Evolutionary conservation across 441 rosid species (phyloP).

Genomic region (Populus hybrid): DNA sequence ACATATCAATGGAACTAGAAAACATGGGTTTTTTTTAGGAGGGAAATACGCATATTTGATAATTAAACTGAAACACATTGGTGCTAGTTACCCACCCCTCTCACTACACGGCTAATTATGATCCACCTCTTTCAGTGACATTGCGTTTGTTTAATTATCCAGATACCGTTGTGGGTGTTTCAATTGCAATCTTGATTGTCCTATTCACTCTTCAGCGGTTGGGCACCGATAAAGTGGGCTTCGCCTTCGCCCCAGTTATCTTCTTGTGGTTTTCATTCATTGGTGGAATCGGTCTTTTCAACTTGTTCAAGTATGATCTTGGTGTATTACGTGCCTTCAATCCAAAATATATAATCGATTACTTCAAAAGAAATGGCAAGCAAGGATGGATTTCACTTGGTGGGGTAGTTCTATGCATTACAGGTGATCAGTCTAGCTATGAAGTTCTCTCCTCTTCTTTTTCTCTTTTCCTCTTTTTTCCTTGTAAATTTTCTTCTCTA

Average conservation of each 20-base stretch:
- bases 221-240: conserved; percentile 77
- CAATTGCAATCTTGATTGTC: conserved; percentile 51
- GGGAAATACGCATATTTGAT: no score
- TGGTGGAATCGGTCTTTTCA: conserved; percentile 58
- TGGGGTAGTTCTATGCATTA: conserved; percentile 56
- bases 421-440: conserved; percentile 29
- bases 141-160: conserved; percentile 11
- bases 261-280: conserved; percentile 55
- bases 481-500: not conserved
- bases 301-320: conserved; percentile 53
- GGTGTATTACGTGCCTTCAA: conserved; percentile 65
- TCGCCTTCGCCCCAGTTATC: conserved; percentile 58
- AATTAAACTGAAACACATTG: no score
- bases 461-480: not conserved
- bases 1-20: no score
- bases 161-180: conserved; percentile 59
- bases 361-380: conserved; percentile 57
- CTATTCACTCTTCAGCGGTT: conserved; percentile 55
- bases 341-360: conserved; percentile 53
- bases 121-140: not conserved
- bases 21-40: not conserved
- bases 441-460: not conserved
- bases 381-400: conserved; percentile 69
- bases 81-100: no score
- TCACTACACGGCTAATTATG: not conserved